phyloP scores from a whole-genome alignment of 129 eudicot genomes.

The Pittosporum tobira region DNA sequence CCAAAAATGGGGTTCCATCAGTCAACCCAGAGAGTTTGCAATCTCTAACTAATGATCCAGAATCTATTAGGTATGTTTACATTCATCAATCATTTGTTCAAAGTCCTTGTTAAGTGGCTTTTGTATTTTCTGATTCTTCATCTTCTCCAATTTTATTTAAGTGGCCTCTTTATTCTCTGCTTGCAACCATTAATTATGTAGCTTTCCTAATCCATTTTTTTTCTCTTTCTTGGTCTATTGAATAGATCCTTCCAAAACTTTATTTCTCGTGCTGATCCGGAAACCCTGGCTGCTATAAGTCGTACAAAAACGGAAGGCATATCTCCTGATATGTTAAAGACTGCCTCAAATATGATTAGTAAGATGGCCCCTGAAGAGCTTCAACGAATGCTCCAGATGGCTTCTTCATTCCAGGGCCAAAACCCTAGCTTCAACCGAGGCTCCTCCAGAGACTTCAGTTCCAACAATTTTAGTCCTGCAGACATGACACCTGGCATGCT shows the following conservation, averaged over 20 bases:
- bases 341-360: slow-evolving; percentile 64
- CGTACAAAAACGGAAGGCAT: slow-evolving; percentile 54
- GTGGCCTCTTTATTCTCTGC: too few species aligned
- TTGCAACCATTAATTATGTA: too few species aligned
- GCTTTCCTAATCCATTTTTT: slow-evolving; percentile 4
- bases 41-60: slow-evolving; percentile 61
- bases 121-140: too few species aligned
- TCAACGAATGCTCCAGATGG: slow-evolving; percentile 72
- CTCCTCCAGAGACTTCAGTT: too few species aligned
- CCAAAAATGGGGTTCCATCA: slow-evolving; percentile 26
- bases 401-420: slow-evolving; percentile 64
- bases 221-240: slow-evolving; percentile 14
- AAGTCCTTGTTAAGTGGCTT: too few species aligned
- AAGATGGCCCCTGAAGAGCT: slow-evolving; percentile 93
- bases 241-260: slow-evolving; percentile 72
- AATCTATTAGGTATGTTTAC: slow-evolving; percentile 66
- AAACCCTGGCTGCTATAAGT: slow-evolving; percentile 54
- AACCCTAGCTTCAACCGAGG: slow-evolving; percentile 46
- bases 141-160: too few species aligned
- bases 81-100: too few species aligned
- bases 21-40: slow-evolving; percentile 33
- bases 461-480: slow-evolving; percentile 29
- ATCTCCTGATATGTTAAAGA: slow-evolving; percentile 79
- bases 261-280: slow-evolving; percentile 72
- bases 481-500: slow-evolving; percentile 73